phyloP scores from a whole-genome alignment of 2,329 filamentous ascomycete species.

The Aspergillus sp. region DNA sequence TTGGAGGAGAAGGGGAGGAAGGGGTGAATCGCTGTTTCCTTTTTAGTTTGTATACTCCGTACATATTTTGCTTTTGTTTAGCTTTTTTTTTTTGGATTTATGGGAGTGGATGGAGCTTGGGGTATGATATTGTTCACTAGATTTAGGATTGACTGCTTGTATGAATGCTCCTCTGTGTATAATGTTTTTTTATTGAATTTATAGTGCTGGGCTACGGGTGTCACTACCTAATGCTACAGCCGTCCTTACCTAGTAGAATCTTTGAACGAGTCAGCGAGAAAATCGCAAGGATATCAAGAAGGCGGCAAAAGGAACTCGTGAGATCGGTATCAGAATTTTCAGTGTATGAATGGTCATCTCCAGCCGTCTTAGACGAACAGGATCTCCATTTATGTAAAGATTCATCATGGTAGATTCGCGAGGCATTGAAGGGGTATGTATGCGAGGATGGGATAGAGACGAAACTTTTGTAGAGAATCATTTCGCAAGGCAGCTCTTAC shows the following conservation, averaged over 20 bases:
- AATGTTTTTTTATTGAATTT: background rate
- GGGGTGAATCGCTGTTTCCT: conserved; percentile 3
- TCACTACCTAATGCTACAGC: background rate
- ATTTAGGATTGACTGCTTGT: background rate
- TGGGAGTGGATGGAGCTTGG: background rate
- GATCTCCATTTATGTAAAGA: conserved; percentile 32
- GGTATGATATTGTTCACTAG: background rate
- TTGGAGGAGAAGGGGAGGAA: conserved; percentile 28
- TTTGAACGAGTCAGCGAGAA: background rate
- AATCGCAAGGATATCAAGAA: background rate
- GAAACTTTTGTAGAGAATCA: background rate
- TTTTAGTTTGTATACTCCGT: background rate
- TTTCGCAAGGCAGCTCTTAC: background rate
- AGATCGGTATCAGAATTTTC: conserved; percentile 39
- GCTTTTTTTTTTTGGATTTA: background rate
- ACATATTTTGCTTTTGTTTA: background rate
- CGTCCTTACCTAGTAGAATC: background rate
- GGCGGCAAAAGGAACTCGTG: background rate
- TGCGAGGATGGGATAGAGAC: background rate
- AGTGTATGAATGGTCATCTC: conserved; percentile 41
- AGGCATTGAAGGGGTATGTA: background rate
- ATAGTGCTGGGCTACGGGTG: background rate
- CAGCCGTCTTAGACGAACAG: conserved; percentile 25
- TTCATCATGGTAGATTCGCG: conserved; percentile 29
- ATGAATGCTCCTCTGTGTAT: background rate